Evolutionary conservation across 805 yeast species (phyloP).

Genomic region (Saccharomyces kudriavzevii): DNA sequence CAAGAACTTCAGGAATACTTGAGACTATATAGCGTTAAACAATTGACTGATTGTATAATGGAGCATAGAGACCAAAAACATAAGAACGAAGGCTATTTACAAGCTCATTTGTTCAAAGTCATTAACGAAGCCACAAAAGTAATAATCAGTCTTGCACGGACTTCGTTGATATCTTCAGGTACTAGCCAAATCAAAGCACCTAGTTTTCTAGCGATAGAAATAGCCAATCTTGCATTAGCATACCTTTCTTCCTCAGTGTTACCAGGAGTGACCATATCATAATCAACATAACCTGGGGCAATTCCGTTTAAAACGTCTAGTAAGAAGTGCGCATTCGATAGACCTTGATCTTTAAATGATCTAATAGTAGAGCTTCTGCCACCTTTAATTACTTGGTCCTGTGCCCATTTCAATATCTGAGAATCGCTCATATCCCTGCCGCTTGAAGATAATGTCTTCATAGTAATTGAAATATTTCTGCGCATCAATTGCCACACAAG

Average conservation of each 20-base stretch:
- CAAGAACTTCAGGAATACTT: not conserved
- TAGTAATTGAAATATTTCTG: constrained; percentile 81
- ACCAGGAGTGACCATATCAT: constrained; percentile 79
- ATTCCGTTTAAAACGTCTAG: constrained; percentile 86
- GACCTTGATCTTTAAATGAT: constrained; percentile 74
- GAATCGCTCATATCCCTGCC: constrained; percentile 74
- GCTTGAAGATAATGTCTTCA: constrained; percentile 59
- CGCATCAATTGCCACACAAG: constrained; percentile 98
- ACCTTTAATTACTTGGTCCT: constrained; percentile 73
- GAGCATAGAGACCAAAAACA: not conserved
- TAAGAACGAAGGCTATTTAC: not conserved
- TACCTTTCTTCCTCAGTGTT: constrained; percentile 74
- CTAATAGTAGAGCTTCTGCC: constrained; percentile 69
- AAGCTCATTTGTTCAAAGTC: constrained; percentile 42
- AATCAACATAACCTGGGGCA: constrained; percentile 96
- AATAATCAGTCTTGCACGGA: constrained; percentile 83
- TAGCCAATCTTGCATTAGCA: constrained; percentile 93
- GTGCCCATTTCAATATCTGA: constrained; percentile 93
- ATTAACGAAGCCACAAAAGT: constrained; percentile 94
- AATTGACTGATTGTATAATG: not conserved
- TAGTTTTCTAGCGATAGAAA: constrained; percentile 93
- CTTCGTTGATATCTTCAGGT: constrained; percentile 99
- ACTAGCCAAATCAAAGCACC: constrained; percentile 98
- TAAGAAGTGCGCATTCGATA: constrained; percentile 72
- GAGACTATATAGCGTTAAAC: not conserved